phyloP scores from a whole-genome alignment of 495 filamentous ascomycete genomes.

The Pyrenula massariospora region DNA sequence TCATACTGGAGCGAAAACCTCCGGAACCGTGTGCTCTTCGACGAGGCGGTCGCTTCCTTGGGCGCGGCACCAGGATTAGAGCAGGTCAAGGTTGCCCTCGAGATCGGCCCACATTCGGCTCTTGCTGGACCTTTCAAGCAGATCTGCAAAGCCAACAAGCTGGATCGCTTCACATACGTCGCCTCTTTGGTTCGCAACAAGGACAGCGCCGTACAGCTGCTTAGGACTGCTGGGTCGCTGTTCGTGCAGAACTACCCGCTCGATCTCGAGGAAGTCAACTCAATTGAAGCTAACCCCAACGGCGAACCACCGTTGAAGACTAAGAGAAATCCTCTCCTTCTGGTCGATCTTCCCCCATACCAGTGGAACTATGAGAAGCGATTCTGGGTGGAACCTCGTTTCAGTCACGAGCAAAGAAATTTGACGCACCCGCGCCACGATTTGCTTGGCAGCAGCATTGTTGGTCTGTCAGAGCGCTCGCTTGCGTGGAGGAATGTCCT shows the following conservation, averaged over 20 bases:
- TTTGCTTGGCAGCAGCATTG: conserved; percentile 22
- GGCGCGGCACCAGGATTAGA: neutral
- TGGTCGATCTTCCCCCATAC: conserved; percentile 35
- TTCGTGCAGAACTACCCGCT: conserved; percentile 4
- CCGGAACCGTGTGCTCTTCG: neutral
- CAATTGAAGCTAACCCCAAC: neutral
- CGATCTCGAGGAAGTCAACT: neutral
- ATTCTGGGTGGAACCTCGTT: conserved; percentile 31
- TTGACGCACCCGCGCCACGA: conserved; percentile 21
- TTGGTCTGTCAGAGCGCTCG: conserved; percentile 10
- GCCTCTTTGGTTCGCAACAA: conserved; percentile 12
- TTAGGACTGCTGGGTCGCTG: conserved; percentile 12
- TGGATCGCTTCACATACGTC: conserved; percentile 12
- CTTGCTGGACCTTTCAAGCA: conserved; percentile 49
- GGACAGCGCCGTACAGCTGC: conserved; percentile 8
- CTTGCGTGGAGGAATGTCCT: conserved; percentile 20
- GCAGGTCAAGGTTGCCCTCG: conserved; percentile 20
- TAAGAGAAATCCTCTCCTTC: conserved; percentile 2
- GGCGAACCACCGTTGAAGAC: neutral
- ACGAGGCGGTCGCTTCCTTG: neutral
- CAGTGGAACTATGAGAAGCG: conserved; percentile 24
- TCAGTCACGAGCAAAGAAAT: conserved; percentile 19
- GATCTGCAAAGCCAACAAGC: conserved; percentile 19
- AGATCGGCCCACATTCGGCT: conserved; percentile 55
- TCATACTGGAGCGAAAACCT: neutral